Conservation (phyloP, 2,329 filamentous ascomycete species). For the Penicillium sp. region DNA sequence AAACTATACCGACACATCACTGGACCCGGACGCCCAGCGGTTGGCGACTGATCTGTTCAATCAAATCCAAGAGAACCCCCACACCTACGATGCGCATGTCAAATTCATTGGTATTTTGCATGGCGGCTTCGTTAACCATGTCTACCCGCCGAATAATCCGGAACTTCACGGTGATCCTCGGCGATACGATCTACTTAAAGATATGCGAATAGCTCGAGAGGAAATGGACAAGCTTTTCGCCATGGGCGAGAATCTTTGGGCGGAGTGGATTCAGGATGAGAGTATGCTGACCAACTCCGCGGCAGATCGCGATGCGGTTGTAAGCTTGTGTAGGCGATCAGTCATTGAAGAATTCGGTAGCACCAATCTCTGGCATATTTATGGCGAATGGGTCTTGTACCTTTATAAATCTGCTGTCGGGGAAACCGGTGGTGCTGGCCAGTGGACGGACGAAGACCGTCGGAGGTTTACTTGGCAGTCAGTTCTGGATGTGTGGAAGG, state of each 20-base stretch:
- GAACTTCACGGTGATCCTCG: slow-evolving; percentile 47
- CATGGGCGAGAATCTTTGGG: slow-evolving; percentile 63
- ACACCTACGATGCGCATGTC: slow-evolving; percentile 49
- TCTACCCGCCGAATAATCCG: slow-evolving; percentile 47
- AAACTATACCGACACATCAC: slow-evolving; percentile 44
- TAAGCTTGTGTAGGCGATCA: slow-evolving; percentile 61
- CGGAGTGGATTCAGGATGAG: slow-evolving; percentile 64
- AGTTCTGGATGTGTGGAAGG: slow-evolving; percentile 57
- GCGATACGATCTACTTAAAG: slow-evolving; percentile 48
- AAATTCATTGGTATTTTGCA: slow-evolving; percentile 50
- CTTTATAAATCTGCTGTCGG: slow-evolving; percentile 55
- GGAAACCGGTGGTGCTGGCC: slow-evolving; percentile 29
- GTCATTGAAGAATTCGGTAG: slow-evolving; percentile 63
- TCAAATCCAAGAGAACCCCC: slow-evolving; percentile 47
- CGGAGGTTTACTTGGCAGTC: slow-evolving; percentile 58
- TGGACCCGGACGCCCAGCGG: slow-evolving; percentile 42
- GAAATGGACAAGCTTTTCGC: slow-evolving; percentile 64
- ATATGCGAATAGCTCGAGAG: slow-evolving; percentile 52
- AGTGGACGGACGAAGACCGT: slow-evolving; percentile 58
- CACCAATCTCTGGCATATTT: slow-evolving; percentile 61
- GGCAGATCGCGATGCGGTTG: slow-evolving; percentile 59
- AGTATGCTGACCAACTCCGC: slow-evolving; percentile 56
- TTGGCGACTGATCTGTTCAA: slow-evolving; percentile 42
- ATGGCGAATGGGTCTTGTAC: slow-evolving; percentile 61
- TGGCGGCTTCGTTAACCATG: slow-evolving; percentile 48